phyloP scores from a whole-genome alignment of 495 filamentous ascomycete genomes.

The Darksidea phi region DNA sequence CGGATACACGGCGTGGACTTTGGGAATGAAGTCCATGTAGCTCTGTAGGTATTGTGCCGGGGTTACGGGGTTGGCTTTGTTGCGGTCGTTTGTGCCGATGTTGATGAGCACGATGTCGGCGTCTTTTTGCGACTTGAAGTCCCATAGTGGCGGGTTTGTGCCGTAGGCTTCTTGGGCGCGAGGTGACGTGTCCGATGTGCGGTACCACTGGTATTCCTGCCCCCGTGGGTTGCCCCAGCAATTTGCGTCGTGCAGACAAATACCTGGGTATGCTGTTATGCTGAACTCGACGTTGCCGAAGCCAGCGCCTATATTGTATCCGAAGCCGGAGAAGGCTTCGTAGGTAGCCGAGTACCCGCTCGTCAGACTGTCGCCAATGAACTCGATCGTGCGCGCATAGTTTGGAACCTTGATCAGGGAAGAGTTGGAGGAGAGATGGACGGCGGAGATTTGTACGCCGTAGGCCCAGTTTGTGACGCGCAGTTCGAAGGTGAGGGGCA shows the following conservation, averaged over 20 bases:
- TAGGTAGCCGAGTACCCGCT: conserved; percentile 64
- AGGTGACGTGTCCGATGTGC: conserved; percentile 58
- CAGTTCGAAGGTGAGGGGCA: conserved; percentile 52
- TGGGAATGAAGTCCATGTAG: conserved; percentile 60
- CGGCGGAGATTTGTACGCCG: conserved; percentile 59
- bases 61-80: conserved; percentile 58
- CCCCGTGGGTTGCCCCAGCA: conserved; percentile 60
- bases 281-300: conserved; percentile 64
- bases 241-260: conserved; percentile 56
- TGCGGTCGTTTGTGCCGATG: conserved; percentile 67
- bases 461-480: conserved; percentile 44
- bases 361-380: conserved; percentile 63
- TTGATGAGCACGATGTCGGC: conserved; percentile 68
- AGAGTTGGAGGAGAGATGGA: conserved; percentile 53
- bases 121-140: conserved; percentile 57
- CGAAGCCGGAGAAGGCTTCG: conserved; percentile 61
- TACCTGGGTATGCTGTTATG: conserved; percentile 50
- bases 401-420: conserved; percentile 54
- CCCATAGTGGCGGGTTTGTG: conserved; percentile 58
- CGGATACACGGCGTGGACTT: conserved; percentile 61
- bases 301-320: conserved; percentile 57
- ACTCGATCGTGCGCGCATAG: conserved; percentile 57
- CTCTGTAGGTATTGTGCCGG: conserved; percentile 53
- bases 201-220: conserved; percentile 65
- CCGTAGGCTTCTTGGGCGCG: conserved; percentile 54